Evolutionary conservation across 75 land plant genomes (phyloP).

Genomic region (Larix kaempferi): DNA sequence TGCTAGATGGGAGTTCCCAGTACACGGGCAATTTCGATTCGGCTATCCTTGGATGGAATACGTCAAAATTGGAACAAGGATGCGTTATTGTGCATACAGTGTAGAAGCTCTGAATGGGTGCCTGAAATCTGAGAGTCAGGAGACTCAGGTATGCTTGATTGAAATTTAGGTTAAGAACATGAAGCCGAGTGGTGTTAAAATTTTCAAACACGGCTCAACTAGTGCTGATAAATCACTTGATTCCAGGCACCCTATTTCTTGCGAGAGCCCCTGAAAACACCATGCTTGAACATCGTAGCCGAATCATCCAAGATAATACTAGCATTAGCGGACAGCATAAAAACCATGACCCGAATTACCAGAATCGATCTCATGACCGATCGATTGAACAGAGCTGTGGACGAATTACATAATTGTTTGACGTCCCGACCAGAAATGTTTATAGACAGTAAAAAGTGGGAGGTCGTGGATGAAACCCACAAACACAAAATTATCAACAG

Average conservation of each 20-base stretch:
- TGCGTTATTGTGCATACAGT: slow-evolving; percentile 31
- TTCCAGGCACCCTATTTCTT: slow-evolving; percentile 28
- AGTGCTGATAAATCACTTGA: too few relatives aligned
- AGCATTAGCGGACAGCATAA: slow-evolving; percentile 28
- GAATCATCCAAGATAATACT: slow-evolving; percentile 25
- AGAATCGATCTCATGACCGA: slow-evolving; percentile 18
- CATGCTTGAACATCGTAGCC: slow-evolving; percentile 33
- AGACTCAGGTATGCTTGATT: neutral
- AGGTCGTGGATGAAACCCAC: too few relatives aligned
- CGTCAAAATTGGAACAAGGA: slow-evolving; percentile 29
- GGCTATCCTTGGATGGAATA: slow-evolving; percentile 63
- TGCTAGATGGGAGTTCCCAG: slow-evolving; percentile 58
- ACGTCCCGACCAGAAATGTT: slow-evolving; percentile 13
- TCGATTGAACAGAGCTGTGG: slow-evolving; percentile 34
- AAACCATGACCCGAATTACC: slow-evolving; percentile 29
- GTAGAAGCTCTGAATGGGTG: slow-evolving; percentile 39
- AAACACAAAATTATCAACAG: too few relatives aligned
- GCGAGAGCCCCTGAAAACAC: slow-evolving; percentile 28
- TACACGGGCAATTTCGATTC: slow-evolving; percentile 36
- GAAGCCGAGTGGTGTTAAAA: too few relatives aligned
- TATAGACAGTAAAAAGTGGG: too few relatives aligned
- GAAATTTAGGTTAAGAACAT: too few relatives aligned
- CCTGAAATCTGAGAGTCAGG: slow-evolving; percentile 16
- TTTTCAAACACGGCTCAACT: too few relatives aligned
- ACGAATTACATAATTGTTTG: slow-evolving; percentile 34